Base-by-base conservation (phyloP, 805 yeast genomes). In the Wickerhamiella galacta region DNA sequence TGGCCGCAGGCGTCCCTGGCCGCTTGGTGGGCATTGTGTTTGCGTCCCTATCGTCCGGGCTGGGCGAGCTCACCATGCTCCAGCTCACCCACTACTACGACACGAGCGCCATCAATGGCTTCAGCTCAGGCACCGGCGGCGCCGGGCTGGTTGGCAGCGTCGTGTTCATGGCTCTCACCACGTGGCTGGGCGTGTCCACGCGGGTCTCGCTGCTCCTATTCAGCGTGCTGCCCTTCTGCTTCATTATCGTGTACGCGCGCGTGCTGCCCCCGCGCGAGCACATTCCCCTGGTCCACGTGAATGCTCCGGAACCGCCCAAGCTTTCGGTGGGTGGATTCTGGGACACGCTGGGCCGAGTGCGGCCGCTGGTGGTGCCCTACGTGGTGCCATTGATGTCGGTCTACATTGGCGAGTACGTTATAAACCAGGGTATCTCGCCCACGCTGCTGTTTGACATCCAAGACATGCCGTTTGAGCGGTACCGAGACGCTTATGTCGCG, bases 111-210 rank as follows among this genome's bases (percentile, higher is more conserved):
- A 58, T 87, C 29, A 71, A 75, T 31, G 95, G 93, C 1, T 87
- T 92, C 71, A 78, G 93, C 15, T 69, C 83, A 6, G 98, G 98
- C 1, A 87, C 96, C 0, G 96, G 98, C 3, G 93, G 82, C 14
- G 96, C 98, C 1, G 98, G 98, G 0, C 52, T 87, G 4, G 65
- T 70, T 14, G 98, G 96, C 0, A 71, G 54, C 35, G 79, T 77
- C 33, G 48, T 67, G 10, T 85, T 70, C 47, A 46, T 87, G 64
- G 42, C 76, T 1, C 39, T 80, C 44, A 87, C 95, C 0, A 75
- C 87, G 1, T 57, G 82, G 47, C 30, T 79, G 16, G 62, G 69
- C 1, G 37, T 81, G 2, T 53, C 68, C 5, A 72, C 79, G 0
- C 60, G 60, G 38, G 36, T 60, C 1, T 60, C 80, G 0, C 58